phyloP scores from a whole-genome alignment of 2,329 filamentous ascomycete species.

The Neopestalotiopsis clavispora region DNA sequence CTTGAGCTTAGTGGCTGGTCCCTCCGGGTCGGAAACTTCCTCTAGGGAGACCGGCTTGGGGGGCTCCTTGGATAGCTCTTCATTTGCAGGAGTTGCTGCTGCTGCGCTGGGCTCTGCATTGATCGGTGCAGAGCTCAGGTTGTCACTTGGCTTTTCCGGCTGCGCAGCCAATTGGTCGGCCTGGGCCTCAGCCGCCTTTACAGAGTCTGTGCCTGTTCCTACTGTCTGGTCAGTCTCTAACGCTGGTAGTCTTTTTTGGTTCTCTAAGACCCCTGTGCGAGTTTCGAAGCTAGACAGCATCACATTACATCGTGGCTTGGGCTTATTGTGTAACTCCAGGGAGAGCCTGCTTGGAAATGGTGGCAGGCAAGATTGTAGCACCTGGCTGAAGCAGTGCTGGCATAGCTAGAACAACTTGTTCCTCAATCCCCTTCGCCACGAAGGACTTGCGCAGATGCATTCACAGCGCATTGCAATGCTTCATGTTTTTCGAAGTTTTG shows the following conservation, averaged over 20 bases:
- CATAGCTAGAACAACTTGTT: not conserved
- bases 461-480: not conserved
- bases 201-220: not conserved
- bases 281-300: not conserved
- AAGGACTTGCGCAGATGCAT: not conserved
- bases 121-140: slow-evolving; percentile 17
- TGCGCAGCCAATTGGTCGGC: slow-evolving; percentile 19
- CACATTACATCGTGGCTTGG: not conserved
- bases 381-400: too few species aligned
- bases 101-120: slow-evolving; percentile 19
- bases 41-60: slow-evolving; percentile 35
- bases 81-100: slow-evolving; percentile 18
- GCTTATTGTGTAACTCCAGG: too few species aligned
- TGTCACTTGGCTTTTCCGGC: slow-evolving; percentile 30
- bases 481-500: not conserved
- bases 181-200: not conserved
- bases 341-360: too few species aligned
- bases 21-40: slow-evolving; percentile 33
- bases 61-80: slow-evolving; percentile 26
- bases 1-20: slow-evolving; percentile 23
- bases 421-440: not conserved
- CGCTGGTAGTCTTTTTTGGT: not conserved
- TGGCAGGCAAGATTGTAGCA: too few species aligned
- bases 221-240: not conserved
- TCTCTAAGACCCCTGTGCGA: too few species aligned